phyloP scores from a whole-genome alignment of 441 rosid genomes.

The Breynia disticha region DNA sequence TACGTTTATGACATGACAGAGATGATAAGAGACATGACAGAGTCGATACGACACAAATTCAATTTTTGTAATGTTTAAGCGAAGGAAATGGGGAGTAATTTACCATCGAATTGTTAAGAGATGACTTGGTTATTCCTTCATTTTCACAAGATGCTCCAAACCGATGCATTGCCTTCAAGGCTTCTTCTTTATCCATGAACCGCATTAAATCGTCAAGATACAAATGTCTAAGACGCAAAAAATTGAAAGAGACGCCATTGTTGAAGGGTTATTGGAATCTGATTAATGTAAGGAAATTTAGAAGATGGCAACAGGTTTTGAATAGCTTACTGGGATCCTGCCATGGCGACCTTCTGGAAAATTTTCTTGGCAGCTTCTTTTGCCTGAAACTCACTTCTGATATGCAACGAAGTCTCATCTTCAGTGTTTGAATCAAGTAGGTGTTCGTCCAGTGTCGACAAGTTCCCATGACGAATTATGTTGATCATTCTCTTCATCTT shows the following conservation, averaged over 20 bases:
- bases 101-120: conserved; percentile 57
- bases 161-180: conserved; percentile 30
- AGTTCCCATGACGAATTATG: conserved; percentile 31
- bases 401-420: conserved; percentile 36
- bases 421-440: conserved; percentile 33
- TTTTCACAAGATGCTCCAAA: conserved; percentile 31
- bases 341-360: conserved; percentile 47
- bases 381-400: conserved; percentile 53
- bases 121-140: conserved; percentile 36
- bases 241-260: background rate
- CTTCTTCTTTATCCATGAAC: conserved; percentile 51
- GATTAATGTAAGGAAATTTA: background rate
- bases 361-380: conserved; percentile 61
- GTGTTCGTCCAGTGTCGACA: conserved; percentile 45
- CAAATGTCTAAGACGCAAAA: conserved; percentile 30
- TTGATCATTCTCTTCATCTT: conserved; percentile 50
- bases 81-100: background rate
- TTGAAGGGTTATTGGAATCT: too few species aligned
- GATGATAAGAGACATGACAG: too few species aligned
- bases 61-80: background rate
- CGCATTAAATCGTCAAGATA: conserved; percentile 46
- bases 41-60: too few species aligned
- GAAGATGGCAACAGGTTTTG: background rate
- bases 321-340: conserved; percentile 34
- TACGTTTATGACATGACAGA: too few species aligned